Conservation (phyloP, 148 eudicot genomes). For the Mesembryanthemum crystallinum region DNA sequence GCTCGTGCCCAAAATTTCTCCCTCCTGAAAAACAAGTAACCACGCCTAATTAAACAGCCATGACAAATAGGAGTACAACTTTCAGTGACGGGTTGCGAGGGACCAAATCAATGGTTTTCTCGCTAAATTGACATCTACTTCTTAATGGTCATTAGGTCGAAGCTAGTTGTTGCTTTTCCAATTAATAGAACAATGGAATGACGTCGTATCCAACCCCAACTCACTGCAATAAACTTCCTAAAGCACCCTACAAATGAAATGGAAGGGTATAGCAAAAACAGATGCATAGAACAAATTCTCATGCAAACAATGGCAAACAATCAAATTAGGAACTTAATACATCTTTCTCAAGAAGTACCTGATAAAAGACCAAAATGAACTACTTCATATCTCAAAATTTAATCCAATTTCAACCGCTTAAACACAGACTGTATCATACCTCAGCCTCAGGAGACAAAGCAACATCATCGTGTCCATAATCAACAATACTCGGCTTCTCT, state of each 20-base stretch:
- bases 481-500: slow-evolving; percentile 60
- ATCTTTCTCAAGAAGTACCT: too few species aligned
- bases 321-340: background rate
- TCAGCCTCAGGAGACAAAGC: slow-evolving; percentile 83
- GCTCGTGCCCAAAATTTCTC: slow-evolving; percentile 42
- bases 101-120: background rate
- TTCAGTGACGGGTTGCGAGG: background rate
- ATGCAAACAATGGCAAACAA: background rate
- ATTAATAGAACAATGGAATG: background rate
- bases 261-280: too few species aligned
- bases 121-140: background rate
- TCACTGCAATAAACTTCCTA: background rate
- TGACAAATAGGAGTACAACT: background rate
- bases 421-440: slow-evolving; percentile 35
- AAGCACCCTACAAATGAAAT: background rate
- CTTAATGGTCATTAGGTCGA: background rate
- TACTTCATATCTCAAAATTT: background rate
- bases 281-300: background rate
- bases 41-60: slow-evolving; percentile 12
- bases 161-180: background rate
- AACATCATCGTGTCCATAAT: slow-evolving; percentile 83
- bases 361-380: too few species aligned
- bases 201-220: background rate
- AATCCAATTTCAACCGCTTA: background rate
- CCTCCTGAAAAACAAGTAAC: slow-evolving; percentile 49